Conservation (phyloP, 2,329 filamentous ascomycete species). For the Colletotrichum eleusines region DNA sequence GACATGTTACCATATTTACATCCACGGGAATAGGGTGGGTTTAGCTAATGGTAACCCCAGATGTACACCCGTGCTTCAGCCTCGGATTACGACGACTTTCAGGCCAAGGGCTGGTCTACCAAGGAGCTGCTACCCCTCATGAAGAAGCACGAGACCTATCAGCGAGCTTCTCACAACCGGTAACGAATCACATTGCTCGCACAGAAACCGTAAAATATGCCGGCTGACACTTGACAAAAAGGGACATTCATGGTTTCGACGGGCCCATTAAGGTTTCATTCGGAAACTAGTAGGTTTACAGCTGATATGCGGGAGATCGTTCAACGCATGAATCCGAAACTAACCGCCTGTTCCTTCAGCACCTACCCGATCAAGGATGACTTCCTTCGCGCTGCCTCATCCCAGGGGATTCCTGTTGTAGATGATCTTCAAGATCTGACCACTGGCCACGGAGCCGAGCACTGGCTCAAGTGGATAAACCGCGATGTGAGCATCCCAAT, state of each 20-base stretch:
- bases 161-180: slow-evolving; percentile 71
- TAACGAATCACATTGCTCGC: slow-evolving; percentile 45
- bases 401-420: slow-evolving; percentile 78
- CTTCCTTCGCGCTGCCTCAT: slow-evolving; percentile 79
- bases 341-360: slow-evolving; percentile 46
- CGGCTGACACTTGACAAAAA: slow-evolving; percentile 43
- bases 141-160: slow-evolving; percentile 86
- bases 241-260: slow-evolving; percentile 80
- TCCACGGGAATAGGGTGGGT: background rate
- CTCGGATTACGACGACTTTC: slow-evolving; percentile 83
- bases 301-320: background rate
- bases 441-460: slow-evolving; percentile 79
- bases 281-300: slow-evolving; percentile 69
- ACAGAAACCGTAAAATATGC: background rate
- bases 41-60: slow-evolving; percentile 51
- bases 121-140: slow-evolving; percentile 81
- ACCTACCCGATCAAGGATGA: slow-evolving; percentile 87
- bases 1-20: background rate
- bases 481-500: slow-evolving; percentile 59
- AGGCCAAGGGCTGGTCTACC: slow-evolving; percentile 83
- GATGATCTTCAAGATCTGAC: slow-evolving; percentile 81
- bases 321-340: slow-evolving; percentile 2
- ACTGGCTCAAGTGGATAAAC: slow-evolving; percentile 91
- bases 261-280: slow-evolving; percentile 88
- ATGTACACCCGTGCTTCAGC: slow-evolving; percentile 81